phyloP scores from a whole-genome alignment of 2,329 filamentous ascomycete genomes.

The Colletotrichum gloeosporioides region DNA sequence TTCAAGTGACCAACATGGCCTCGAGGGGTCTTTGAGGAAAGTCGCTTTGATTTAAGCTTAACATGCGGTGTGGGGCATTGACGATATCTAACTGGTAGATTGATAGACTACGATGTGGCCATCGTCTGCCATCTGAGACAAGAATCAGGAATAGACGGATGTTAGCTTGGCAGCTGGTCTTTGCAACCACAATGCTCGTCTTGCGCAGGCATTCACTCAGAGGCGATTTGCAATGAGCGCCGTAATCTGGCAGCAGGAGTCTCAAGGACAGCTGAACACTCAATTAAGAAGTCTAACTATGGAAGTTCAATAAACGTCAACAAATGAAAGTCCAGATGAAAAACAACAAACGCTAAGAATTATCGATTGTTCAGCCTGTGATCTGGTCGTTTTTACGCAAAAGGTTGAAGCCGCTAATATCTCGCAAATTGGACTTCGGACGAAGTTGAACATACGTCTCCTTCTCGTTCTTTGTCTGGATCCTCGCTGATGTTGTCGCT shows the following conservation, averaged over 20 bases:
- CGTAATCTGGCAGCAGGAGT: background rate
- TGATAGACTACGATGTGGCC: background rate
- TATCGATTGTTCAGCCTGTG: background rate
- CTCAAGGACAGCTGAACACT: background rate
- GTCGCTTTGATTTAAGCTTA: background rate
- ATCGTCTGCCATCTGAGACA: background rate
- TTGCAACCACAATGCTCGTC: background rate
- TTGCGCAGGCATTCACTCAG: accelerated
- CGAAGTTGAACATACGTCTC: background rate
- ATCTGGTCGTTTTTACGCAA: background rate
- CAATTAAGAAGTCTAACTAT: background rate
- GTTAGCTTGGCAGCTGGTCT: background rate
- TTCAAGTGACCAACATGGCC: background rate
- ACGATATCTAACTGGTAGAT: background rate
- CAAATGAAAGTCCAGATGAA: accelerated
- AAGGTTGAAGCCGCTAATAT: background rate
- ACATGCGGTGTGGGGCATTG: background rate
- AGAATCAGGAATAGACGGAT: background rate
- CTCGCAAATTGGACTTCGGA: background rate
- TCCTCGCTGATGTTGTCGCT: background rate
- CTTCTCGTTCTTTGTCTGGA: background rate
- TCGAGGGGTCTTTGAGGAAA: background rate
- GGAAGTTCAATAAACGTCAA: background rate
- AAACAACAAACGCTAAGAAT: background rate
- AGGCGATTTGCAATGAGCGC: background rate